These are phyloP conservation scores for Ashbya aceris DNA, from an alignment of 1,139 yeast species.

Conservation along the genomic window DNA sequence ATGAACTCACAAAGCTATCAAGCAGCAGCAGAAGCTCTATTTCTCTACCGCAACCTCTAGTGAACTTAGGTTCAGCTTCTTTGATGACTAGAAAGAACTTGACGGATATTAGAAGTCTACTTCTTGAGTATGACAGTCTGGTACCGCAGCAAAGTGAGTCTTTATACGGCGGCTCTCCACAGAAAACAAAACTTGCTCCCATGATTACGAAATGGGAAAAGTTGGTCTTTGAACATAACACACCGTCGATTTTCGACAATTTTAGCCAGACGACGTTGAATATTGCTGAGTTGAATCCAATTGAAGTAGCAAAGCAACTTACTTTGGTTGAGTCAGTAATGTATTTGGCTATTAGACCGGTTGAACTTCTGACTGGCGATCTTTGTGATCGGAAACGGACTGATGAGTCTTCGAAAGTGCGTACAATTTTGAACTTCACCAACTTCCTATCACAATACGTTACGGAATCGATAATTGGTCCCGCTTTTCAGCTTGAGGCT, in stretches of 20 bases:
- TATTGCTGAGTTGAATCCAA: slow-evolving; percentile 61
- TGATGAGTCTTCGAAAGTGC: slow-evolving; percentile 59
- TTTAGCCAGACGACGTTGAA: slow-evolving; percentile 31
- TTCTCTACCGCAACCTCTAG: slow-evolving; percentile 28
- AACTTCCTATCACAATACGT: slow-evolving; percentile 78
- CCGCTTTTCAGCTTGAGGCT: slow-evolving; percentile 32
- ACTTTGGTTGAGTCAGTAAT: slow-evolving; percentile 71
- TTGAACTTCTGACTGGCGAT: slow-evolving; percentile 53
- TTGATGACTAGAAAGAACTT: slow-evolving; percentile 28
- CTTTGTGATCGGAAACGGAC: slow-evolving; percentile 65
- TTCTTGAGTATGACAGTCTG: slow-evolving; percentile 9
- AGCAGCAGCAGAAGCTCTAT: slow-evolving; percentile 25
- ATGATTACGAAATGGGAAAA: slow-evolving; percentile 13
- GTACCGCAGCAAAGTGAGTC: slow-evolving; percentile 1
- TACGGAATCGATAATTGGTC: slow-evolving; percentile 62
- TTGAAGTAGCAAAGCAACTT: slow-evolving; percentile 77
- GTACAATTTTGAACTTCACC: slow-evolving; percentile 60
- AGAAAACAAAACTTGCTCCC: slow-evolving; percentile 8
- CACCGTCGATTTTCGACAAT: not conserved
- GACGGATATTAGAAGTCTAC: slow-evolving; percentile 27
- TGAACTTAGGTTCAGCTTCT: slow-evolving; percentile 27
- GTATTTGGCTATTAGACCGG: slow-evolving; percentile 57
- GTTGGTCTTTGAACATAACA: slow-evolving; percentile 5
- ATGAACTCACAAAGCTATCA: slow-evolving; percentile 31
- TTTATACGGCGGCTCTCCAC: not conserved